Base-by-base conservation (phyloP, 116 monocot genomes). In the Posidonia oceanica region DNA sequence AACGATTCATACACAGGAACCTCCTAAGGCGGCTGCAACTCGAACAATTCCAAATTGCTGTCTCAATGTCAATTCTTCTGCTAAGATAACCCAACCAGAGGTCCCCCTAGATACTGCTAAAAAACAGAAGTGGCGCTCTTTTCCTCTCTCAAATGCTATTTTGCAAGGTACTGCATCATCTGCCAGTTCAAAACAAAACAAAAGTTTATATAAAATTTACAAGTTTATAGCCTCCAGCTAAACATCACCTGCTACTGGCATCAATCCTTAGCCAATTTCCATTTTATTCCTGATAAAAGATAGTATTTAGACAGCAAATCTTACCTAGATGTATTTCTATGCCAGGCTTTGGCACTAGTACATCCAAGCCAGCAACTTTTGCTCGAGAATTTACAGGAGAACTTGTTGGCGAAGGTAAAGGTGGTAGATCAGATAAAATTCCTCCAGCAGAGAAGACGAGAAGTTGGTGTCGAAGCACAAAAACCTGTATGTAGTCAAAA, bases 61-160 rank as follows among this genome's bases (percentile, higher is more conserved):
- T 64, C 83, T 88, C n/a, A 77, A 67, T 15, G 88, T 84, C 15
- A 81, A 74, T 76, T 91, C 96, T 73, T 96, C 91, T 58, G 82
- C 70, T 71, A 96, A 83, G 20, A 96, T 77, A 76, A 96, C 58
- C 96, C 96, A 96, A 14, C 96, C 96, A 66, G 84, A 86, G 44
- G 74, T 81, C 59, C 81, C 91, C 64, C 60, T 86, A 17, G 96
- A 88, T 44, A 96, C 54, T 14, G 89, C 88, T 72, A 91, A 71
- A 76, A 96, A 91, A 16, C 56, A 77, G n/a, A 91, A 84, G 51
- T 89, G 86, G 52, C 85, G 88, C 75, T 96, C 91, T 78, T 87
- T 96, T 17, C 91, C 96, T 76, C 91, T 88, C 69, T 96, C 91
- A 71, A 96, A 96, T 75, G 96, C 96, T 85, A 96, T 89, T 81